Percentiles rank a stretch among this genome's conserved stretches.
Conservation (phyloP, 225 moss, liverwort and hornwort genomes). For the Asterella californica region DNA sequence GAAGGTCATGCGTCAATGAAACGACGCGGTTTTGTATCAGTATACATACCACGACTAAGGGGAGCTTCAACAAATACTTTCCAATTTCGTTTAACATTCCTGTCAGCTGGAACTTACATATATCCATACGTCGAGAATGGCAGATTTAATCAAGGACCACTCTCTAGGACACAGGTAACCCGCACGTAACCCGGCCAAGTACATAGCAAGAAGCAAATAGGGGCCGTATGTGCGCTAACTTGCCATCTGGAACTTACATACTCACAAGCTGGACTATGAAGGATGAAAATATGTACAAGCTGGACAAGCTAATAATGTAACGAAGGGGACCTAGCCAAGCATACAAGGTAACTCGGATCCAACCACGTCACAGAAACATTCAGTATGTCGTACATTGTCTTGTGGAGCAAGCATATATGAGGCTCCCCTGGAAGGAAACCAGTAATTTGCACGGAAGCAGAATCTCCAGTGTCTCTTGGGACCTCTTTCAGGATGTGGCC, state of each 20-base stretch:
- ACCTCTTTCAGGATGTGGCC: constrained; percentile 85
- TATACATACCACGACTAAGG: neutral
- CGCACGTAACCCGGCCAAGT: too few relatives aligned
- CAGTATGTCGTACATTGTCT: constrained; percentile 49
- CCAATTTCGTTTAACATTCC: neutral
- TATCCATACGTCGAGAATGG: too few relatives aligned
- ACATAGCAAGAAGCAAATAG: too few relatives aligned
- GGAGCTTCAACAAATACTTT: neutral
- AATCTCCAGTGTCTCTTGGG: constrained; percentile 74
- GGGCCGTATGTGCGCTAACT: too few relatives aligned
- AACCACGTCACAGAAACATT: neutral
- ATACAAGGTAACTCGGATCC: neutral
- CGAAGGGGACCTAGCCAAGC: neutral
- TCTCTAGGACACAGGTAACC: too few relatives aligned
- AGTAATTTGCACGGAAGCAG: constrained; percentile 73
- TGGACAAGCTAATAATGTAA: neutral
- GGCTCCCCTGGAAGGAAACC: constrained; percentile 63
- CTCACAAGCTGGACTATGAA: neutral
- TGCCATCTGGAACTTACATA: neutral
- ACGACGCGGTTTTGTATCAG: neutral
- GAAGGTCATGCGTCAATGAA: neutral
- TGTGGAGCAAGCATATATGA: constrained; percentile 68
- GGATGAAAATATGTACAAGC: neutral
- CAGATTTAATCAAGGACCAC: too few relatives aligned
- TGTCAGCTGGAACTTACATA: neutral